Base-by-base conservation (phyloP, 169 alveolate species). In the Eimeria acervulina region DNA sequence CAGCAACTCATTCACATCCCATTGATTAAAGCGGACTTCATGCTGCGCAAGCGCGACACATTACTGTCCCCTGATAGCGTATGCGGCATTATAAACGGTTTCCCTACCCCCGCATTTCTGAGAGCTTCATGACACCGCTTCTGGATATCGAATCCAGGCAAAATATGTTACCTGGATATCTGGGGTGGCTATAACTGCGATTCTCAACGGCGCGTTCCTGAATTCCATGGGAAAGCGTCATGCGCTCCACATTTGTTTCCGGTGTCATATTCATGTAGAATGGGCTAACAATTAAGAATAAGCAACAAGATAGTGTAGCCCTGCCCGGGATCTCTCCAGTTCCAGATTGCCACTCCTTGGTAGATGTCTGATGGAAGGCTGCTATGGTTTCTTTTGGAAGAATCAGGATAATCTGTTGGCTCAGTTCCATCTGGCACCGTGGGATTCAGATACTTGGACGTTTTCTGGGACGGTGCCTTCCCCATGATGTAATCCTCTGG, bases 1-100 rank as follows among this genome's bases (percentile, higher is more conserved):
- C n/a, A 98, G 98, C 63, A 98, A 93, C 97, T 98, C 99, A 95
- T 97, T 97, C 33, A 97, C 96, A 95, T 98, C 98, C 95, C 97
- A 96, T 33, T 97, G 98, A 78, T 98, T 98, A 96, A 98, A 98
- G 84, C 96, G 97, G 8, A 98, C 96, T 74, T 95, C 96, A 26
- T 96, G 96, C 94, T 96, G 97, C 95, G 95, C 89, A 55, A 33
- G 47, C 68, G 85, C 59, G 33, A 40, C 42, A 36, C 21, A 31
- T 70, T 36, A 10, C n/a, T 28, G n/a, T 28, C n/a, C 26, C 7
- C 42, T 26, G n/a, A 36, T 31, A 87, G 23, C 52, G 66, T 19
- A 33, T 33, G 44, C 40, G 2, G 21, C 33, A 31, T 31, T 68
- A 23, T 15, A 17, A 17, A 33, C 47, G 0, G 28, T 8, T 17